phyloP scores from a whole-genome alignment of 208 protist genomes.

The Entamoeba dispar region DNA sequence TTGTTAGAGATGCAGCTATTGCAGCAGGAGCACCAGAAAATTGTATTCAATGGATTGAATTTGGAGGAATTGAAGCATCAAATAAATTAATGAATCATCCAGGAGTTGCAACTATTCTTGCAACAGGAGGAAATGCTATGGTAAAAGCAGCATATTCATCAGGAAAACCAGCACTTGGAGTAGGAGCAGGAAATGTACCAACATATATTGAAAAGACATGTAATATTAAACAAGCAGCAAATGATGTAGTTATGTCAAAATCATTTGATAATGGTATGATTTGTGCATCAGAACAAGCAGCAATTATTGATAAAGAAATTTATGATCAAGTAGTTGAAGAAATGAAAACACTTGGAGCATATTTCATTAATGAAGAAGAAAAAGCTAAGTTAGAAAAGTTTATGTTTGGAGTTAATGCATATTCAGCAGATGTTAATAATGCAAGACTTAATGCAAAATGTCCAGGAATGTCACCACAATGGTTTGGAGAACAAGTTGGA shows the following conservation, averaged over 20 bases:
- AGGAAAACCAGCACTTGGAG: slow-evolving; percentile 24
- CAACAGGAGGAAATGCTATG: slow-evolving; percentile 32
- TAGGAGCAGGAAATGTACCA: not conserved
- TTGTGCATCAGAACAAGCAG: slow-evolving; percentile 18
- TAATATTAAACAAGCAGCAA: slow-evolving; percentile 11
- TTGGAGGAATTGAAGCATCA: slow-evolving; percentile 3
- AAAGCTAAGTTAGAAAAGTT: slow-evolving; percentile 11
- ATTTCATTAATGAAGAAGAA: slow-evolving; percentile 22
- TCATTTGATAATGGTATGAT: slow-evolving; percentile 34
- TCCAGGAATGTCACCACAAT: slow-evolving; percentile 14
- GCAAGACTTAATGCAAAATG: slow-evolving; percentile 15
- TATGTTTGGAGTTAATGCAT: slow-evolving; percentile 1
- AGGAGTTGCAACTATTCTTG: slow-evolving; percentile 13
- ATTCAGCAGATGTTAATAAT: not conserved
- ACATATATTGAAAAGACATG: slow-evolving; percentile 24
- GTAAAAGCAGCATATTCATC: slow-evolving; percentile 28
- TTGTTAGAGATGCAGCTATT: slow-evolving; percentile 15
- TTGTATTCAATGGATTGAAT: slow-evolving; percentile 16
- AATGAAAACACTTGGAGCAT: slow-evolving; percentile 12
- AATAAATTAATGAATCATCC: slow-evolving; percentile 5
- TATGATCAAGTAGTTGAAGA: not conserved
- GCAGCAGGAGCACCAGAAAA: slow-evolving; percentile 13
- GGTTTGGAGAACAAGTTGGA: slow-evolving; percentile 24
- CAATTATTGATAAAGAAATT: slow-evolving; percentile 19
- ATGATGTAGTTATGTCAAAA: slow-evolving; percentile 22